Evolutionary conservation across 2,329 filamentous ascomycete genomes (phyloP), one percentile per base, ranked within the genome.

Genomic region (Tolypocladium paradoxum): DNA sequence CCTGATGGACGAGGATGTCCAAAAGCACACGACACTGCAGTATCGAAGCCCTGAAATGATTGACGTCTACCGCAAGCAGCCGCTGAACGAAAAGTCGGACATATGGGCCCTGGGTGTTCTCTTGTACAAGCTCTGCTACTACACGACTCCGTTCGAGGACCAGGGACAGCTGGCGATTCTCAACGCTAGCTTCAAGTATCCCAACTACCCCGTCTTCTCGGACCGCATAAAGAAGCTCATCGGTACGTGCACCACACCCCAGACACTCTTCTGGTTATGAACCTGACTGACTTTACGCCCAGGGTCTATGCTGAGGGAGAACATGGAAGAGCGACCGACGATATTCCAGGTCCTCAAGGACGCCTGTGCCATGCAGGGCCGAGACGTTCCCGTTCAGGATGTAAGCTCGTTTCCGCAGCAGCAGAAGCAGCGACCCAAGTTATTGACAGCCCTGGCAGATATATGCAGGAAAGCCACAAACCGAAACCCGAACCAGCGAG

Each of bases 41-140:
- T 99, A 99, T 68, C 82, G 93, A 60, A 97, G 92, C 67, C 93
- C 93, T 6, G 93, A 99, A 72, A 99, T 99, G 93, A 85, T 99
- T 56, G 93, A 99, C 65, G 93, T 99, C 27, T 99, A 96, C 72
- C 81, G 91, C 57, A 96, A 95, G 70, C 89, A 91, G 62, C 90
- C 93, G 1, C 96, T 99, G 65, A 90, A 99, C 65, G 93, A 99
- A 73, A 99, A 99, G 74, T 95, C 91, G 49, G 93, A 99, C 69
- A 96, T 99, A 33, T 99, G 91, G 93, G 93, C 93, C 1, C 73
- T 99, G 56, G 93, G 93, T 6, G 93, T 99, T 43, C 74, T 99
- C 54, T 73, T 99, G 52, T 99, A 99, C 76, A 99, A 99, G 76
- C 78, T 99, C 56, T 99, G 93, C 75, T 99, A 97, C 71, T 99